Evolutionary conservation across 2,329 filamentous ascomycete species (phyloP), one percentile per base, ranked within the genome.

Genomic region (Colletotrichum tabaci): DNA sequence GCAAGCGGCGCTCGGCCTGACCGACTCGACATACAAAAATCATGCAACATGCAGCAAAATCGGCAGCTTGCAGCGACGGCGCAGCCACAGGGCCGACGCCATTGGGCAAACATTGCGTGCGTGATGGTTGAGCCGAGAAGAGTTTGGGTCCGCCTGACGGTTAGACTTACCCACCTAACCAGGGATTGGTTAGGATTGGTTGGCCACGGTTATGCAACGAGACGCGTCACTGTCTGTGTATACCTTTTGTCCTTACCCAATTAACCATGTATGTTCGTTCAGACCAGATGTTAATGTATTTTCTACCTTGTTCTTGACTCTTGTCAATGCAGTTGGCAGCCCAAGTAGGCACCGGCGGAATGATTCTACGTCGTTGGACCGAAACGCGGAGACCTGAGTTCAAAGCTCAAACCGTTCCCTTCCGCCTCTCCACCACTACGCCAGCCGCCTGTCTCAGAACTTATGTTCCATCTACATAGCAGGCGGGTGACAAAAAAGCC

Each of bases 91-190:
- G n/a, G n/a, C 10, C n/a, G 21, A 21, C 46, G 46, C 46, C 18
- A n/a, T 49, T n/a, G 18, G 18, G 4, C 9, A 49, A 12, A 12
- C 46, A 23, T 49, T 12, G 21, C 18, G 6, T 21, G 7, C 16
- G 30, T 56, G 52, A 40, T 55, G 26, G 44, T 16, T 9, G 46
- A 49, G 40, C 58, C 30, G 50, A 21, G 58, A 61, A 21, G 58
- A 50, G 38, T 42, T n/a, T 12, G n/a, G n/a, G 46, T n/a, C 46
- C 60, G 4, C 30, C 60, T 61, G 30, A 18, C n/a, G n/a, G 12
- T 40, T 30, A n/a, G 40, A 50, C 15, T 30, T 61, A 46, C 46
- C 26, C 26, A 26, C 26, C 30, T 16, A 50, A 30, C 18, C 44
- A 21, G 21, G 21, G 26, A 26, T 26, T 26, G 23, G 23, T 26